Evolutionary conservation across 179 eudicot species (phyloP), one percentile per base, ranked within the genome.

Genomic region (Beta macrorhiza): DNA sequence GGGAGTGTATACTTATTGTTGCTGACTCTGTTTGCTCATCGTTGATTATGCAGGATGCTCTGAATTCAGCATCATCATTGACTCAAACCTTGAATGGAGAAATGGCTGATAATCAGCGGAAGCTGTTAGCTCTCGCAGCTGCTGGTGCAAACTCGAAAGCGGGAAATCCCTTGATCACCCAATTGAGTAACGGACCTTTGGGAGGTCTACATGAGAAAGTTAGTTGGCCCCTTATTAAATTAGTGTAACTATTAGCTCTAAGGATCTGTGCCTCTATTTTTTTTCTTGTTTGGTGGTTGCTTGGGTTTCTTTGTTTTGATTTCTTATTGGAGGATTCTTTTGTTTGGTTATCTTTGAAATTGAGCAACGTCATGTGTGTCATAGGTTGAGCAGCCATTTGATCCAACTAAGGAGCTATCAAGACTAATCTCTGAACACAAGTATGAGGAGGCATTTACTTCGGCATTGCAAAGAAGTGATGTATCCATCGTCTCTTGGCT

Each of bases 401-500:
- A 96, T 89, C 99, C 99, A 52, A 94, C 88, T 14, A 91, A 86
- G 80, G 98, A 96, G 90, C 89, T 96, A 57, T 89, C 96, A 55
- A 92, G 94, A 82, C 83, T 92, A 85, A 53, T 92, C 75, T 86
- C 92, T 72, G 99, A 96, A 81, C 92, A 83, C 78, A 94, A 96
- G 82, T 94, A 87, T 70, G 99, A 91, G 88, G 98, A 94, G 80
- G 98, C 99, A 72, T 96, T 96, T 87, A 94, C 93, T 57, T 76
- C 90, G 53, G 99, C 98, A 22, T 86, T 96, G 76, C 99, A 96
- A 77, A 92, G 97, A 83, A 96, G 95, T 82, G 98, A 96, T 78
- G 98, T 96, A 68, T 83, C 84, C 62, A 94, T 94, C 25, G 99
- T 96, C 52, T 94, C 99, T 51, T 96, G 99, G 99, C 86, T 97